Conservation (phyloP, 306 rosid species). For the Corylus avellana region DNA sequence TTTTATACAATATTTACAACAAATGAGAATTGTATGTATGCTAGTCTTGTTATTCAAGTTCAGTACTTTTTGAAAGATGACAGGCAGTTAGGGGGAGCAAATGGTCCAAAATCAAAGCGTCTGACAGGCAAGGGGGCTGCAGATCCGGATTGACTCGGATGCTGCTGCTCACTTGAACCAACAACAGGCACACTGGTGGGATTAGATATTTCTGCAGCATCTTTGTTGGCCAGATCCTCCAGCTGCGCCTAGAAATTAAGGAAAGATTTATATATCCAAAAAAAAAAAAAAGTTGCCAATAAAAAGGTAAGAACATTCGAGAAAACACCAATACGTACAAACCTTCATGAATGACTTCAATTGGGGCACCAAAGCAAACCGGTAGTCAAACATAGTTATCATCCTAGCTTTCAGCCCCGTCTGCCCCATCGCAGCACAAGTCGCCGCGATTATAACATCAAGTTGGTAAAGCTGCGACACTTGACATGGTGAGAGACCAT, state of each 20-base stretch:
- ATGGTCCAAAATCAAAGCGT: too few species aligned
- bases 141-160: too few species aligned
- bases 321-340: neutral
- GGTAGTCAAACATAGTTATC: neutral
- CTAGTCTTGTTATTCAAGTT: too few species aligned
- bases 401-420: neutral
- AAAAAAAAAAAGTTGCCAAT: neutral
- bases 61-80: too few species aligned
- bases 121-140: too few species aligned
- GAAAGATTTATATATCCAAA: neutral
- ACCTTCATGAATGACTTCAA: neutral
- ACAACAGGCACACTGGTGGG: neutral
- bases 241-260: neutral
- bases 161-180: too few species aligned
- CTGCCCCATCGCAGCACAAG: too few species aligned
- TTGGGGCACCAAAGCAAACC: neutral
- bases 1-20: too few species aligned
- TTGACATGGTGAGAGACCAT: too few species aligned
- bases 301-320: neutral
- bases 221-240: neutral
- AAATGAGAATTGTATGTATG: too few species aligned
- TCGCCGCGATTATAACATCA: too few species aligned
- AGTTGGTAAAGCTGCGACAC: too few species aligned
- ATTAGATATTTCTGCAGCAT: neutral
- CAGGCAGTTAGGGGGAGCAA: neutral